Percentiles rank a stretch among this genome's conserved stretches.
These are phyloP conservation scores for Grammothele lineata DNA, from an alignment of 768 basidiomycete species.

Conservation along the genomic window DNA sequence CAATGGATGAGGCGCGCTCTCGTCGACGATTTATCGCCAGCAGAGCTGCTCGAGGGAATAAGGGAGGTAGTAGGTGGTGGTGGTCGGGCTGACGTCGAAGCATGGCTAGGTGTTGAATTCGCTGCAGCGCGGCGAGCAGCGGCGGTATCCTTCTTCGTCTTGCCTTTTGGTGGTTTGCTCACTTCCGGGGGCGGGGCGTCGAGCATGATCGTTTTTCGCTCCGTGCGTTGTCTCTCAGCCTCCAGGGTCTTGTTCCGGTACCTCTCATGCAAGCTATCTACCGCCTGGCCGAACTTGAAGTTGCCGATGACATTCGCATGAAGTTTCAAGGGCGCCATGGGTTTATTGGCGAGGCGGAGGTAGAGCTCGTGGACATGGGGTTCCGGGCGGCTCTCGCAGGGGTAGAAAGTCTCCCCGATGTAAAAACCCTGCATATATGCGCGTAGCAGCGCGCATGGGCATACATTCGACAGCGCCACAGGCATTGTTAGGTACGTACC, in stretches of 20 bases:
- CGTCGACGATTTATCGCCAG: constrained; percentile 20
- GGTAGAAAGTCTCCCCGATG: constrained; percentile 62
- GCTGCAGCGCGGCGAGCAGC: constrained; percentile 1
- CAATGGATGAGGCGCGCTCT: constrained; percentile 48
- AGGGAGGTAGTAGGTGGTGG: neutral
- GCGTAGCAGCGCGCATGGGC: neutral
- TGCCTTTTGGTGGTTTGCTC: constrained; percentile 14
- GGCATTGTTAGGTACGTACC: constrained; percentile 44
- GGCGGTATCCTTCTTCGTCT: constrained; percentile 35
- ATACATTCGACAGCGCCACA: neutral
- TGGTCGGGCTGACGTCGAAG: neutral
- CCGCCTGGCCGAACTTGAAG: constrained; percentile 60
- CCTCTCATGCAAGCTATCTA: constrained; percentile 39
- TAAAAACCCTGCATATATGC: constrained; percentile 49
- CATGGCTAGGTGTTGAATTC: neutral
- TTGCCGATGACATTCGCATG: constrained; percentile 74
- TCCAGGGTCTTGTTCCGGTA: constrained; percentile 34
- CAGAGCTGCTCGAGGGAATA: neutral
- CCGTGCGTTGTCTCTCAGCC: constrained; percentile 45
- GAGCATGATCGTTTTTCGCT: constrained; percentile 41
- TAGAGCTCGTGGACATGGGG: constrained; percentile 63
- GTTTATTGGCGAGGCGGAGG: constrained; percentile 59
- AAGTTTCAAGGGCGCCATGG: constrained; percentile 63
- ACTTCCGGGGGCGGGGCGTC: constrained; percentile 31
- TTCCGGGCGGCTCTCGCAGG: constrained; percentile 53